Conservation (phyloP, 2,329 filamentous ascomycete genomes). For the Colletotrichum chlorophyti region DNA sequence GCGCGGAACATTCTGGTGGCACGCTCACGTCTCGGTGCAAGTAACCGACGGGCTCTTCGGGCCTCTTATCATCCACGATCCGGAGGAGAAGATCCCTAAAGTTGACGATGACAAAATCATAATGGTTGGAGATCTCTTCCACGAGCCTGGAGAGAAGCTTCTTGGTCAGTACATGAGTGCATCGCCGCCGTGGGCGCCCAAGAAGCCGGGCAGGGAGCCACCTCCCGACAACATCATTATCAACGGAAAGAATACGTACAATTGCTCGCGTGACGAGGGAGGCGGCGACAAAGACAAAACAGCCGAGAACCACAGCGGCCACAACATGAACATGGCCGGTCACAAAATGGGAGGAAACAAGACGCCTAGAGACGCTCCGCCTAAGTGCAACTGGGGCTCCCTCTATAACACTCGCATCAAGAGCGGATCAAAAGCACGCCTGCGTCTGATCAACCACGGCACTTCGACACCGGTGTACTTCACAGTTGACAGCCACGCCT, state of each 20-base stretch:
- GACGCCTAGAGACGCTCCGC: background rate
- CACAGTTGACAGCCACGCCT: constrained; percentile 45
- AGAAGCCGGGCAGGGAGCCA: constrained; percentile 45
- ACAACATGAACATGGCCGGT: constrained; percentile 14
- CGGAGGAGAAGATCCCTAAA: constrained; percentile 37
- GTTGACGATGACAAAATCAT: constrained; percentile 44
- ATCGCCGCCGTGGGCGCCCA: constrained; percentile 38
- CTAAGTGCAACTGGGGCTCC: constrained; percentile 38
- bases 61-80: constrained; percentile 42
- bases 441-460: constrained; percentile 48
- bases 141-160: constrained; percentile 44
- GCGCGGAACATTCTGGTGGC: constrained; percentile 69
- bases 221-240: constrained; percentile 48
- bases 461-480: constrained; percentile 46
- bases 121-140: constrained; percentile 47
- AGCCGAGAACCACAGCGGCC: background rate
- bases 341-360: constrained; percentile 4
- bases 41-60: constrained; percentile 29
- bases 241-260: constrained; percentile 45
- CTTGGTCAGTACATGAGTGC: constrained; percentile 39
- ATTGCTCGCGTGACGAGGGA: constrained; percentile 35
- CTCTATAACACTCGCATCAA: constrained; percentile 40
- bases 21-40: constrained; percentile 52
- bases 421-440: constrained; percentile 36
- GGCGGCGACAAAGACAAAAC: constrained; percentile 23